Evolutionary conservation across 768 basidiomycete species (phyloP), one percentile per base, ranked within the genome.

Genomic region (Lactarius sp.): DNA sequence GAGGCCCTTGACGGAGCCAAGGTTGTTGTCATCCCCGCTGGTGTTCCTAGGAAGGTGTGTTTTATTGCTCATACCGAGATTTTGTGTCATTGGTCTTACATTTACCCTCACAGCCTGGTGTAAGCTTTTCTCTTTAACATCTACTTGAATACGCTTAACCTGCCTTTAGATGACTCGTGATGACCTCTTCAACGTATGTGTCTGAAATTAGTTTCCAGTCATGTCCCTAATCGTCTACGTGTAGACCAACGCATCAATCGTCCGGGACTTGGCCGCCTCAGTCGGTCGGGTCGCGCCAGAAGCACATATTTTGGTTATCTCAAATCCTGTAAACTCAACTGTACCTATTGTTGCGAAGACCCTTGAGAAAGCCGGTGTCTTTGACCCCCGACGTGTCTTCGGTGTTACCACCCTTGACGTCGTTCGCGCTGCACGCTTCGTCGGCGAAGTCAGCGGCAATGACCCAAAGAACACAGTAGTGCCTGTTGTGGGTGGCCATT

Each of bases 401-500:
- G 97, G 96, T 83, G 89, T 99, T 66, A 98, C 96, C 73, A 94
- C 95, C 72, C 92, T 99, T 73, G 96, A 99, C 72, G 94, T 99
- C 70, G 95, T 98, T 76, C 93, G 96, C 70, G 86, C 96, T 41
- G 85, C 92, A 51, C 92, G 92, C 64, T 98, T 98, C 85, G 83
- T 94, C 61, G 82, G 85, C 22, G 82, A 83, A 59, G 75, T 96
- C 71, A 75, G 85, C 61, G 84, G 85, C 47, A 77, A 83, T 66
- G 75, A 84, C 64, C 92, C 93, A 56, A 68, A 76, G 37, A 81
- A 92, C 64, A 83, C 88, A 51, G 74, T 79, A 47, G 83, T 98
- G 65, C 87, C 94, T 63, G 94, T 98, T 70, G 78, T 98, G 61
- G 96, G 96, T 73, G 96, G 96, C 52, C 96, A 99, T 85, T 90